Evolutionary conservation across 208 protist genomes (phyloP).

Genomic region (Trypanosoma theileri): DNA sequence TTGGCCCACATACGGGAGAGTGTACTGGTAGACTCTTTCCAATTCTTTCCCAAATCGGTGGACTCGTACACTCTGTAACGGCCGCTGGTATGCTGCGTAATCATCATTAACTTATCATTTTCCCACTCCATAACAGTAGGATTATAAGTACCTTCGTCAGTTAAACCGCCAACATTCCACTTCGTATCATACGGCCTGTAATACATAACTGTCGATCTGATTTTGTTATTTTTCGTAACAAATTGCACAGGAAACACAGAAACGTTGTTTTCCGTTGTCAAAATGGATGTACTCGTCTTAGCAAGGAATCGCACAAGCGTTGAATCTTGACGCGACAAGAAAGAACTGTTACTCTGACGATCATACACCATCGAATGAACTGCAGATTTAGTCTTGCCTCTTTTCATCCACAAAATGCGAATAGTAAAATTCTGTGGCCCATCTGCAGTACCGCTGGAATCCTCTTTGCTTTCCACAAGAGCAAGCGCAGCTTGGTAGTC

Average conservation of each 20-base stretch:
- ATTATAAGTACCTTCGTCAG: neutral
- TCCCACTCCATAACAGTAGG: neutral
- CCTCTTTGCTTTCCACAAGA: no score
- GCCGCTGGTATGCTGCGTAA: neutral
- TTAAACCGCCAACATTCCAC: neutral
- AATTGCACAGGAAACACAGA: neutral
- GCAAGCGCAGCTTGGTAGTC: no score
- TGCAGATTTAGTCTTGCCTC: no score
- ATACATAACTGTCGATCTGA: slow-evolving; percentile 2
- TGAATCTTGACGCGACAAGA: neutral
- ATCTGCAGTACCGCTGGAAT: no score
- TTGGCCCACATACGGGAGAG: neutral
- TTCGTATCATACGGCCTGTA: neutral
- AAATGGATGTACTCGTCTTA: neutral
- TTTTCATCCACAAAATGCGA: no score
- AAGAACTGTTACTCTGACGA: no score
- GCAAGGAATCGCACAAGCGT: neutral
- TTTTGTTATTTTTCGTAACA: no score
- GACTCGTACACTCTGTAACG: slow-evolving; percentile 1
- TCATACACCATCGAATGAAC: no score
- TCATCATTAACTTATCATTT: neutral
- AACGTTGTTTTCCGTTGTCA: neutral
- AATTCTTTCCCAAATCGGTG: neutral
- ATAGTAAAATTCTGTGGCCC: no score
- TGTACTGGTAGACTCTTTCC: neutral